Percentiles rank a stretch among this genome's conserved stretches.
phyloP scores from a whole-genome alignment of 345 rosid genomes.

The Salix dunnii region DNA sequence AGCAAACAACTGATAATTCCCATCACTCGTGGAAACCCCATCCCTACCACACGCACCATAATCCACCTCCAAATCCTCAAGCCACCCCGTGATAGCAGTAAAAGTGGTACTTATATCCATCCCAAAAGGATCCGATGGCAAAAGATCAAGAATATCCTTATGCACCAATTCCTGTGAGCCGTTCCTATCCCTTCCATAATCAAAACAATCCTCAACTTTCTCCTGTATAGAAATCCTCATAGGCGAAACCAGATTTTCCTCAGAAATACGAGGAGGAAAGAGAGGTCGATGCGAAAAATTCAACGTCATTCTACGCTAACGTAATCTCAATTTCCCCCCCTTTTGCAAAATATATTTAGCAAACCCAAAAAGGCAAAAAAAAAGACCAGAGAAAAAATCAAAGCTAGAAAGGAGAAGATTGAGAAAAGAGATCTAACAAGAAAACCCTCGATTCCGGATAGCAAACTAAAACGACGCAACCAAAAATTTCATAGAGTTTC shows the following conservation, averaged over 20 bases:
- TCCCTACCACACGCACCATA: constrained; percentile 44
- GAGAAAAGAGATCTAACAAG: constrained; percentile 21
- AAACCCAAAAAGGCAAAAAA: neutral
- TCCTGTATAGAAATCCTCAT: constrained; percentile 63
- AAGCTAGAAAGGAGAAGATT: neutral
- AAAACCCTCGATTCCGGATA: constrained; percentile 32
- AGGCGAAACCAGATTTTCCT: constrained; percentile 63
- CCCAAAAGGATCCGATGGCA: constrained; percentile 94
- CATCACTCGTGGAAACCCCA: constrained; percentile 40
- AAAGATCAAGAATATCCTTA: constrained; percentile 72
- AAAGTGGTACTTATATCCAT: constrained; percentile 80
- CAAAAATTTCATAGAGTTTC: constrained; percentile 34
- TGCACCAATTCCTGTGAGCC: constrained; percentile 67
- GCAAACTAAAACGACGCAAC: constrained; percentile 37
- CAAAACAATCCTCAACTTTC: constrained; percentile 52
- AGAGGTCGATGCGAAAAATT: constrained; percentile 76
- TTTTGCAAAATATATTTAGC: neutral
- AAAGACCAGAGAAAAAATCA: neutral
- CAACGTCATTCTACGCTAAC: constrained; percentile 55
- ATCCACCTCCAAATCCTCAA: constrained; percentile 77
- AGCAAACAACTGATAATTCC: constrained; percentile 62
- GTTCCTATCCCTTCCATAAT: constrained; percentile 54
- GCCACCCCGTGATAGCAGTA: constrained; percentile 82
- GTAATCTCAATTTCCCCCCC: neutral
- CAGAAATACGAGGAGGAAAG: constrained; percentile 53